Conservation (phyloP, 73 alveolate genomes). For the Paraurostyla sp. region DNA sequence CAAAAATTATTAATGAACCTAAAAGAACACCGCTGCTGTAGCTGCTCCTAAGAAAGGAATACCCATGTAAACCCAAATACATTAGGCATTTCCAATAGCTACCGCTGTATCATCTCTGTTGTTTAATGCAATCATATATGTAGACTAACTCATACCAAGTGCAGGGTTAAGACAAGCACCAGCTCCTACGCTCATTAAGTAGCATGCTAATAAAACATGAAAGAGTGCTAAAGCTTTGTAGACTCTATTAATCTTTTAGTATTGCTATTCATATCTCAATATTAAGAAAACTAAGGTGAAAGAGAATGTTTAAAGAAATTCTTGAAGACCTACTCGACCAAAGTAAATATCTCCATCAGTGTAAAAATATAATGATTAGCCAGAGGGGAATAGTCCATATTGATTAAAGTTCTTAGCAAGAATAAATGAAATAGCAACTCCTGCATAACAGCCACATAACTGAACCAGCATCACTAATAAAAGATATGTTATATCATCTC, state of each 20-base stretch:
- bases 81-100: not conserved
- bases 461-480: not conserved
- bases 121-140: constrained; percentile 17
- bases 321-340: constrained; percentile 10
- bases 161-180: constrained; percentile 56
- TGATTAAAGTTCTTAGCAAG: not conserved
- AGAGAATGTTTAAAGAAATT: constrained; percentile 1
- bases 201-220: not conserved
- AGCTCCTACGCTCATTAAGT: not conserved
- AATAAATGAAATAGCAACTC: not conserved
- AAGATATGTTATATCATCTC: not conserved
- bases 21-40: not conserved
- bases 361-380: not conserved
- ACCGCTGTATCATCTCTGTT: not conserved
- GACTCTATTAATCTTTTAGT: not conserved
- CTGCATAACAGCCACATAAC: constrained; percentile 36
- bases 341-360: not conserved
- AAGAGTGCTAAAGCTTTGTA: constrained; percentile 9
- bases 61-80: constrained; percentile 39
- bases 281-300: constrained; percentile 12
- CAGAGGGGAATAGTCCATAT: constrained; percentile 7
- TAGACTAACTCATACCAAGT: constrained; percentile 40
- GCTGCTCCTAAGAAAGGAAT: constrained; percentile 31
- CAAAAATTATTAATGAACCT: not conserved
- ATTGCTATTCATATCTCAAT: constrained; percentile 10